These are phyloP conservation scores for Hanseniaspora uvarum DNA, from an alignment of 1,139 yeast species.

Conservation along the genomic window DNA sequence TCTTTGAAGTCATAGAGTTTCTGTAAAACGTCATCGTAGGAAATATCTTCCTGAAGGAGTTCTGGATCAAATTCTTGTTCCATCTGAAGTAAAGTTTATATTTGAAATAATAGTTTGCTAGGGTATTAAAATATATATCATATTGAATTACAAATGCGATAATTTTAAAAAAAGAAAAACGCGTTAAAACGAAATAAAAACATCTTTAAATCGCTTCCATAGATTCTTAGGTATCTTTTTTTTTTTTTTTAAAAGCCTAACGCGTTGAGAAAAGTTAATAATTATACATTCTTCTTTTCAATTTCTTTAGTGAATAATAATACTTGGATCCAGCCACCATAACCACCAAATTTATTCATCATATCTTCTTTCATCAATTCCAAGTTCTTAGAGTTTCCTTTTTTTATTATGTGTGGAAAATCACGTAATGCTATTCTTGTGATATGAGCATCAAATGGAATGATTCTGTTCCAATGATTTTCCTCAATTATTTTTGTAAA, in stretches of 20 bases:
- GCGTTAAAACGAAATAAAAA: not conserved
- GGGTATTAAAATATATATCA: not conserved
- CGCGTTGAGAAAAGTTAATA: not conserved
- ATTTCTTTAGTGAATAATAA: slow-evolving; percentile 15
- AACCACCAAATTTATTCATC: slow-evolving; percentile 12
- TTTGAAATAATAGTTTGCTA: not conserved
- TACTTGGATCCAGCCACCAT: slow-evolving; percentile 17
- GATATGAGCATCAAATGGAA: slow-evolving; percentile 96
- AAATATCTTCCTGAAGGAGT: not conserved
- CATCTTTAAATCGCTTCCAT: no score
- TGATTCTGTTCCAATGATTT: slow-evolving; percentile 33
- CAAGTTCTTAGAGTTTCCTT: slow-evolving; percentile 33
- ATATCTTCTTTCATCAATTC: slow-evolving; percentile 10
- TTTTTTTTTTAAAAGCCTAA: not conserved
- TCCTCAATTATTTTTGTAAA: not conserved
- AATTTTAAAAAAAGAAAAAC: not conserved
- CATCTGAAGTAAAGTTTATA: not conserved
- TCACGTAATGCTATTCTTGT: slow-evolving; percentile 81
- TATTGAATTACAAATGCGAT: no score
- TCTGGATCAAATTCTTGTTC: not conserved
- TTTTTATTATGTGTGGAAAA: slow-evolving; percentile 28
- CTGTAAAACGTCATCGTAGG: not conserved
- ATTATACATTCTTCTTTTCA: not conserved
- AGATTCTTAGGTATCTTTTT: not conserved
- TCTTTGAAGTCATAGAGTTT: slow-evolving; percentile 8